phyloP scores from a whole-genome alignment of 1,284 basidiomycete species.

The Ceratobasidium sp. region DNA sequence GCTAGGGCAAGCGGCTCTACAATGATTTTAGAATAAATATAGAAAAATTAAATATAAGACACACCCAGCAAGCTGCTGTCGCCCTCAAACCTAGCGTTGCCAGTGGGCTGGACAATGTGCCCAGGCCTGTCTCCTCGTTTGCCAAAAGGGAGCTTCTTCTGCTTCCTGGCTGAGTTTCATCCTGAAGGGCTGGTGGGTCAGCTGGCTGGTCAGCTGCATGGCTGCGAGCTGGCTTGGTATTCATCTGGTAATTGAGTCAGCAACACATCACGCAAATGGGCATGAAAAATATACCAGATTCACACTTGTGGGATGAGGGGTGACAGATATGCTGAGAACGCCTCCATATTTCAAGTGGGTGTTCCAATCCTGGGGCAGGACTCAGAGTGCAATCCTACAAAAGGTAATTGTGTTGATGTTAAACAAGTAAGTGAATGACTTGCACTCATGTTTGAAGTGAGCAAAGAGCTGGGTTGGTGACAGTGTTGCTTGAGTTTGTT shows the following conservation, averaged over 20 bases:
- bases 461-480: too few species aligned
- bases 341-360: not conserved
- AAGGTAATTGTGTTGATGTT: too few species aligned
- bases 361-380: too few species aligned
- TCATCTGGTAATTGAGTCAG: conserved; percentile 1
- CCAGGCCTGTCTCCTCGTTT: not conserved
- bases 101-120: conserved; percentile 12
- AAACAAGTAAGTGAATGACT: too few species aligned
- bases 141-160: not conserved
- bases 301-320: not conserved
- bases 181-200: not conserved
- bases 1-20: not conserved
- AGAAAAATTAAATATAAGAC: not conserved
- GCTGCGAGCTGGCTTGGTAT: not conserved
- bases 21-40: not conserved
- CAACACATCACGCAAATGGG: not conserved
- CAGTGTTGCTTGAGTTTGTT: too few species aligned
- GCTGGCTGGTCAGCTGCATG: too few species aligned
- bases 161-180: not conserved
- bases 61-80: conserved; percentile 5
- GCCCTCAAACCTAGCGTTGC: not conserved
- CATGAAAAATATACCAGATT: too few species aligned
- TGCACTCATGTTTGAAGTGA: too few species aligned
- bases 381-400: too few species aligned
- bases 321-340: not conserved